These are phyloP conservation scores for Musa itinerans DNA, from an alignment of 176 grass and related monocot species.

Conservation along the genomic window DNA sequence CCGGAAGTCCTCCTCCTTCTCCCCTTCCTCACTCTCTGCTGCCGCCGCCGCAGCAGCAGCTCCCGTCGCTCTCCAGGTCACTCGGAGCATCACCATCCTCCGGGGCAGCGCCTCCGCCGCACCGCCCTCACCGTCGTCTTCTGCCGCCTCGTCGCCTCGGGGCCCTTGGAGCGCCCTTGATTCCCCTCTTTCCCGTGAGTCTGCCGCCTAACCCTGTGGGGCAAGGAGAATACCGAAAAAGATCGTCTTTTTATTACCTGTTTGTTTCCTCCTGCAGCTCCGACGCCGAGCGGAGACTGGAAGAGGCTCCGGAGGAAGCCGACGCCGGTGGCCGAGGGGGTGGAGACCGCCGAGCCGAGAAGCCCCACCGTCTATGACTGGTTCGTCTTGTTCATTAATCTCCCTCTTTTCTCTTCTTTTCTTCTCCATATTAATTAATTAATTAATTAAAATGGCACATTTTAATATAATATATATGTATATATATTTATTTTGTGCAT, in stretches of 20 bases:
- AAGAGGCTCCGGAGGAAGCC: conserved; percentile 48
- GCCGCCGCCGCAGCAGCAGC: neutral
- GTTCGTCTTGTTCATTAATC: conserved; percentile 21
- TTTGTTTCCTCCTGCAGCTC: conserved; percentile 26
- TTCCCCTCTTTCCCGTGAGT: conserved; percentile 46
- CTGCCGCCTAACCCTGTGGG: neutral
- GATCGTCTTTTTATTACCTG: neutral
- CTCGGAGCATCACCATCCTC: conserved; percentile 64
- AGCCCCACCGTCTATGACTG: conserved; percentile 88
- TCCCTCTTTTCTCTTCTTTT: neutral
- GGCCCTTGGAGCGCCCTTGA: conserved; percentile 12
- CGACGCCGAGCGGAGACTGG: conserved; percentile 52
- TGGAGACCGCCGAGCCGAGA: conserved; percentile 32
- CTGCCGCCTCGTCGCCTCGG: conserved; percentile 5
- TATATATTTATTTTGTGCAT: no score
- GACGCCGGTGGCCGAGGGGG: conserved; percentile 14
- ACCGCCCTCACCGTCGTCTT: conserved; percentile 33
- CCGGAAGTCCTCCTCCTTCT: conserved; percentile 67
- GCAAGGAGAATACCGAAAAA: neutral
- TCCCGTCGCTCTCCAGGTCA: conserved; percentile 28
- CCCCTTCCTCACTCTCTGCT: conserved; percentile 36
- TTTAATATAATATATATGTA: no score
- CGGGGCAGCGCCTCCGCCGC: conserved; percentile 18
- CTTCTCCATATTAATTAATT: neutral
- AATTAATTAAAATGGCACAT: no score